Base-by-base conservation (phyloP, 352 stramenopile genomes). In the Globisporangium yorkense region DNA sequence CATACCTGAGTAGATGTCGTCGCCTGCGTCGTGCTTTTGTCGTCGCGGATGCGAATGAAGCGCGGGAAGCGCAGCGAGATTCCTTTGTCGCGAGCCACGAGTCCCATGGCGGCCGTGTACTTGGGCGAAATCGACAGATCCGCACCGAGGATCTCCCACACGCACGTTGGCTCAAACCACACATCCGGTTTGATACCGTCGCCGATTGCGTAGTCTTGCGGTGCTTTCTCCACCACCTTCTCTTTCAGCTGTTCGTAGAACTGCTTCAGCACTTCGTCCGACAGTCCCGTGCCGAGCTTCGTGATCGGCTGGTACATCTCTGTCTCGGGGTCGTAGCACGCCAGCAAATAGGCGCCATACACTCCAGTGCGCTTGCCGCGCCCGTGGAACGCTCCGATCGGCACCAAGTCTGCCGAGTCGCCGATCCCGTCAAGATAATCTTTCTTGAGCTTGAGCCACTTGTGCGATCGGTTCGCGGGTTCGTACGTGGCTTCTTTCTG, bases 371-470 rank as follows among this genome's bases (percentile, higher is more conserved):
- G 83, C 66, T 99, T 99, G 46, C 96, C 89, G 7, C 82, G 75
- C 5, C 98, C 98, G 57, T 98, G 83, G 75, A 98, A 99, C 10
- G 96, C 97, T n/a, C 97, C 98, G 48, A 99, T 94, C 2, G 96
- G 96, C 31, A 99, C 97, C 21, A 99, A 75, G 70, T 99, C 98
- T 2, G 98, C 89, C 10, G 96, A 99, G 71, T 99, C 97, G 8
- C 95, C 96, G 45, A 99, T 92, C 21, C 96, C 96, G 27, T 99
- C 96, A 1, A 99, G 70, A 61, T 99, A 99, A 74, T 99, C 98
- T 70, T 99, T 99, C 75, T 99, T 99, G 7, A 99, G 84, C 70
- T 99, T 99, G 46, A 99, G 82, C 98, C 98, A 99, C 71, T 99
- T 99, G 57, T 99, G 83, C 9, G 95, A 99, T 41, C 97, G 88